phyloP scores from a whole-genome alignment of 192 early-diverging fungal genomes.

The Linnemannia zychae region DNA sequence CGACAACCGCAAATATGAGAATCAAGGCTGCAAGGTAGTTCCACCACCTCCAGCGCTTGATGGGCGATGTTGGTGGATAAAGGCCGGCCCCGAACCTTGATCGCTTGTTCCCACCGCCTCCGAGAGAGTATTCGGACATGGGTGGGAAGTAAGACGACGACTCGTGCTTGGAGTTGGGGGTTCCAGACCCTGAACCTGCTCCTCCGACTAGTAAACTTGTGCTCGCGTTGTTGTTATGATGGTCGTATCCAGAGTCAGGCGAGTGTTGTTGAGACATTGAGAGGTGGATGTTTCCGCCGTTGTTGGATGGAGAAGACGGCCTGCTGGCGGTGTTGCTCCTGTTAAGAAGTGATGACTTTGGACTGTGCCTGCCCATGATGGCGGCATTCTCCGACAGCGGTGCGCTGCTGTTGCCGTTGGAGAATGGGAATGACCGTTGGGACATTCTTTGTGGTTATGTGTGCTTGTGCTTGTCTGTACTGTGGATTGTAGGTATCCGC shows the following conservation, averaged over 20 bases:
- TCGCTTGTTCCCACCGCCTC: conserved; percentile 27
- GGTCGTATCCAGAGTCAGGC: not conserved
- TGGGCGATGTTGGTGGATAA: conserved; percentile 7
- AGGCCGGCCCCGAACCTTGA: conserved; percentile 22
- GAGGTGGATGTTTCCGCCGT: not conserved
- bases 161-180: conserved; percentile 10
- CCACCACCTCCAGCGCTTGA: conserved; percentile 58
- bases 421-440: conserved; percentile 31
- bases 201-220: not conserved
- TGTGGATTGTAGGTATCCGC: too few species aligned
- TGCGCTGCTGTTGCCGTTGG: conserved; percentile 15
- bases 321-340: conserved; percentile 42
- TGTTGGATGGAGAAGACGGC: conserved; percentile 32
- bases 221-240: not conserved
- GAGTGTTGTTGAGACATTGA: conserved; percentile 22
- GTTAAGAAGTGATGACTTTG: conserved; percentile 34
- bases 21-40: conserved; percentile 39
- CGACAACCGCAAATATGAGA: conserved; percentile 42
- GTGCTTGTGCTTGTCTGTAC: not conserved
- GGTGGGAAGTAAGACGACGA: conserved; percentile 31
- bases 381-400: conserved; percentile 27
- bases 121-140: conserved; percentile 33
- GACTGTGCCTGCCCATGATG: conserved; percentile 4
- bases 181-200: not conserved
- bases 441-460: conserved; percentile 14